Percentiles rank a stretch among this genome's conserved stretches.
Conservation (phyloP, 371 early-diverging fungal species). For the Dichotomocladium elegans region DNA sequence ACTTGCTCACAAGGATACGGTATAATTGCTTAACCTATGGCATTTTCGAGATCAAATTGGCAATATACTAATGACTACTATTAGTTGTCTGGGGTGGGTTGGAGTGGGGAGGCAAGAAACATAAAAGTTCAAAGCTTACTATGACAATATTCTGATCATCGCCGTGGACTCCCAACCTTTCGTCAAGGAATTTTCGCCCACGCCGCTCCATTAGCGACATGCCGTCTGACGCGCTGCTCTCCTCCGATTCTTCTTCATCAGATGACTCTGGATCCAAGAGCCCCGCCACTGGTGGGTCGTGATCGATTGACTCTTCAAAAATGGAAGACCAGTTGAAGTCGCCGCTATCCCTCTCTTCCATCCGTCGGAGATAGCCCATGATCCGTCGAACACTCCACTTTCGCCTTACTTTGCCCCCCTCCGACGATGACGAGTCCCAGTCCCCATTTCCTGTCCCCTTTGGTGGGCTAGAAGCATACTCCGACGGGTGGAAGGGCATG, state of each 20-base stretch:
- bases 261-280: not conserved
- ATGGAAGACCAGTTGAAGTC: not conserved
- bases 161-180: slow-evolving; percentile 32
- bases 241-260: slow-evolving; percentile 1
- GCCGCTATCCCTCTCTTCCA: slow-evolving; percentile 20
- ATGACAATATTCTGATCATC: slow-evolving; percentile 47
- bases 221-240: slow-evolving; percentile 19
- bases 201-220: slow-evolving; percentile 27
- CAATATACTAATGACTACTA: slow-evolving; percentile 2
- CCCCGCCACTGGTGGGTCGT: not conserved
- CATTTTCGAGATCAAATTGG: slow-evolving; percentile 2
- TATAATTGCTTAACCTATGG: not conserved
- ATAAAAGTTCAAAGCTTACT: slow-evolving; percentile 19
- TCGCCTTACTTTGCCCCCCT: slow-evolving; percentile 7
- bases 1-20: not conserved
- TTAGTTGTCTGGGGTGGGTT: not conserved
- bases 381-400: slow-evolving; percentile 40
- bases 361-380: slow-evolving; percentile 35
- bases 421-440: slow-evolving; percentile 7
- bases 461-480: not conserved
- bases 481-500: too few species aligned
- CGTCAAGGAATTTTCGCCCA: slow-evolving; percentile 29
- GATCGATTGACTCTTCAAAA: not conserved
- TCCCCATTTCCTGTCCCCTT: not conserved
- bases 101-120: too few species aligned